Evolutionary conservation across 2,329 filamentous ascomycete species (phyloP), one percentile per base, ranked within the genome.

Genomic region (Ophiocordyceps sinensis): DNA sequence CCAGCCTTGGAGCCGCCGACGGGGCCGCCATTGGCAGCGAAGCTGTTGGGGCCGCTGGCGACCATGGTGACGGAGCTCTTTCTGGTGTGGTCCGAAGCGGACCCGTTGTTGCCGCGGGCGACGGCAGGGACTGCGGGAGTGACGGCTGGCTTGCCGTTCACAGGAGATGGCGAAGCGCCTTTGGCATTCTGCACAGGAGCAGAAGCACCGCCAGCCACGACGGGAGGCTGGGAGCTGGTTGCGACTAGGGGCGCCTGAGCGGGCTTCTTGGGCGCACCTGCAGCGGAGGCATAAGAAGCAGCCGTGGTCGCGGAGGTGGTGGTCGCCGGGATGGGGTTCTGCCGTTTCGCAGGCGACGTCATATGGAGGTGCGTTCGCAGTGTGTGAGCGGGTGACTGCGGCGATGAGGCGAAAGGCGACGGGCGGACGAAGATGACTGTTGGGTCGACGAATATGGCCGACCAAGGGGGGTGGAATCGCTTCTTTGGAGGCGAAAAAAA

Each of bases 11-110:
- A 68, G 46, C 65, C 70, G 34, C 77, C 75, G 42, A 62, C 62
- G 34, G 66, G 55, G 45, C 77, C 82, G 53, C 85, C 85, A 70
- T 93, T 94, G 52, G 81, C 73, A 45, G 79, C 75, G 60, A 78
- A 84, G 56, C 79, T 79, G 51, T 73, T 83, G 42, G 84, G 76
- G 51, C 82, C 85, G 57, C 84, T 83, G 52, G 86, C 81, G 61
- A 77, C 87, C 69, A 95, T 94, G 54, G 88, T 94, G 55, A 94
- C 82, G 15, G 89, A 94, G 49, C 79, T 79, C 66, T 94, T 94
- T 59, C 86, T 78, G 57, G 71, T 74, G 67, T 96, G 88, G 52
- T 86, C 80, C 51, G 70, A 69, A 41, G 71, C 62, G 50, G 67
- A 66, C 50, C 85, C 85, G 75, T 93, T 91, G 55, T 69, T 75